Percentiles rank a stretch among this genome's conserved stretches.
phyloP scores from a whole-genome alignment of 139 green algal genomes.

The Diplosphaera chodatii region DNA sequence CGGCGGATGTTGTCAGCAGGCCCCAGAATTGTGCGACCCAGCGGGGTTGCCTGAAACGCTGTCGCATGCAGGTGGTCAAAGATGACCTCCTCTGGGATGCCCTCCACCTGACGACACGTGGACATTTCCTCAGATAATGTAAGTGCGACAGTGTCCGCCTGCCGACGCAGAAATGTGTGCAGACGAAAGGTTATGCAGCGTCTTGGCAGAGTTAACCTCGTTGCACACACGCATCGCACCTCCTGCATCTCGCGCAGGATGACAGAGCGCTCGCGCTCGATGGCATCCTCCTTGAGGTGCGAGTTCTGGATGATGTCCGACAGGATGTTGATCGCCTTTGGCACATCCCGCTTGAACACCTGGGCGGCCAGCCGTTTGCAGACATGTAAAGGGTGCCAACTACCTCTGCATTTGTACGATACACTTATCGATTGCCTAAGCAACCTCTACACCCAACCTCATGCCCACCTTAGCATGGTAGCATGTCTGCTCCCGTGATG shows the following conservation, averaged over 20 bases:
- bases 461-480: constrained; percentile 86
- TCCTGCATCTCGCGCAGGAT: constrained; percentile 98
- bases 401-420: too few relatives aligned
- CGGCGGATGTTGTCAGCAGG: constrained; percentile 85
- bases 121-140: too few relatives aligned
- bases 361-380: background rate
- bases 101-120: constrained; percentile 65
- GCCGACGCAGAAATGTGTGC: too few relatives aligned
- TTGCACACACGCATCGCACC: constrained; percentile 45
- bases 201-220: too few relatives aligned
- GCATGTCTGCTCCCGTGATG: constrained; percentile 89
- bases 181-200: too few relatives aligned
- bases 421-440: too few relatives aligned
- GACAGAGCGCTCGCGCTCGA: constrained; percentile 88
- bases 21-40: constrained; percentile 95
- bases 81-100: constrained; percentile 78
- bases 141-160: too few relatives aligned
- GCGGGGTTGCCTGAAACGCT: constrained; percentile 92
- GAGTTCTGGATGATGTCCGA: constrained; percentile 96
- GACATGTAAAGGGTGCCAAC: background rate
- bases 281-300: constrained; percentile 72
- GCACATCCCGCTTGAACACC: constrained; percentile 72
- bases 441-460: constrained; percentile 17
- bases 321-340: constrained; percentile 88
- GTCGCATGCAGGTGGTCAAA: constrained; percentile 99